Evolutionary conservation across 2,329 filamentous ascomycete genomes (phyloP), one percentile per base, ranked within the genome.

Genomic region (Proliferodiscus dingleyae): DNA sequence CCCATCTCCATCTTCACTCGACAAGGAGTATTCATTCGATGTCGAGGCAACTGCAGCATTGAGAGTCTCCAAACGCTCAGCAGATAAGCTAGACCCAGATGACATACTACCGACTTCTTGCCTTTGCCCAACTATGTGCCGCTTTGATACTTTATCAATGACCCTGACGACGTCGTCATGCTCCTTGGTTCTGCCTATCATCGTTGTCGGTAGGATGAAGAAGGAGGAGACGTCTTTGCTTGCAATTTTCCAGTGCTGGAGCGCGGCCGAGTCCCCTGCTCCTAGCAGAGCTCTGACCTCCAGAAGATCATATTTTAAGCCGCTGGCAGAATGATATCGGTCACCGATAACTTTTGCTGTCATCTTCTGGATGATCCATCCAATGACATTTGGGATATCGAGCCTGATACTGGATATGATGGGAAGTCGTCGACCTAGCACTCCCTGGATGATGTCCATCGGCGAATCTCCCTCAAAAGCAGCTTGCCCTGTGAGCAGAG

Each of bases 201-300:
- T 89, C 47, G 75, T 74, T 0, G 81, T 78, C 0, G 91, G 91
- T 16, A 96, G 75, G 55, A 89, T 85, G 67, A 96, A 96, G 61
- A 94, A 93, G 4, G 89, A 94, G 1, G 89, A 95, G 0, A 95
- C 81, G 64, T 97, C 91, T 47, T 83, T 87, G n/a, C 82, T 80
- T 10, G 80, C 90, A 49, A 94, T 82, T 52, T 79, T 74, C 73
- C 88, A 94, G 30, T 83, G 75, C 48, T 80, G 81, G 43, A 96
- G 70, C 1, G 82, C 81, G 42, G 78, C 69, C 50, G 77, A 74
- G 56, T 95, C 83, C 15, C 89, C 90, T 57, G 89, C 80, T 3
- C 78, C 80, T 5, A 96, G 71, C 29, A 91, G 74, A 53, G 83
- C 77, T 53, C 87, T 82, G 4, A 95, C 81, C 57, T 82, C 76